Evolutionary conservation across 176 grass and related monocot genomes (phyloP).

Genomic region (Oryza glaberrima): DNA sequence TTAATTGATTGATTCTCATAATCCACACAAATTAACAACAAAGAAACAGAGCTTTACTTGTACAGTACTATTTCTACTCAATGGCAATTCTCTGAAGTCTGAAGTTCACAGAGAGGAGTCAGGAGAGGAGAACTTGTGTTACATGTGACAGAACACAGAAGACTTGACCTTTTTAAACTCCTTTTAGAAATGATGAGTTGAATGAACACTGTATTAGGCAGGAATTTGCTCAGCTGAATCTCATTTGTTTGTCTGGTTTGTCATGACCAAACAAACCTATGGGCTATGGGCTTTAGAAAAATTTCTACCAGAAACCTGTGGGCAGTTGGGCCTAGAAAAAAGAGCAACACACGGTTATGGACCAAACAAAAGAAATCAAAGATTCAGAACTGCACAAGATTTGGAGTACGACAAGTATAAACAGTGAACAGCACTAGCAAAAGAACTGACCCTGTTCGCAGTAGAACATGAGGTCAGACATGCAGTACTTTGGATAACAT

Average conservation of each 20-base stretch:
- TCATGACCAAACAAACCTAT: background rate
- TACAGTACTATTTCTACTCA: too few relatives aligned
- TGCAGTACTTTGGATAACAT: background rate
- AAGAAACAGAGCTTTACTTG: too few relatives aligned
- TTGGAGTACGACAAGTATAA: too few relatives aligned
- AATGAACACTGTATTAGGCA: background rate
- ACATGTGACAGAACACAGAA: background rate
- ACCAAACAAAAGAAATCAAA: constrained; percentile 21
- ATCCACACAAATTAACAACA: too few relatives aligned
- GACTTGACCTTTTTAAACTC: background rate
- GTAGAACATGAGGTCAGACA: background rate
- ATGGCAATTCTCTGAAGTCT: background rate
- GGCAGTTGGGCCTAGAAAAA: constrained; percentile 5
- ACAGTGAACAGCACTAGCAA: background rate
- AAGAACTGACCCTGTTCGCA: background rate
- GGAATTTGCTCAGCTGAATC: background rate
- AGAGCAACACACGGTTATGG: constrained; percentile 24
- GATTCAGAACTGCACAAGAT: constrained; percentile 27
- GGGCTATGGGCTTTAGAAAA: background rate
- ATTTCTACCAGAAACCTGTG: background rate
- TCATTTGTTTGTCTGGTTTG: background rate
- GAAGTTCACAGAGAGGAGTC: background rate
- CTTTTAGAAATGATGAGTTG: background rate
- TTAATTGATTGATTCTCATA: too few relatives aligned
- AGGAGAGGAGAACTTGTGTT: background rate